Base-by-base conservation (phyloP, 257 asterid genomes). In the Lithospermum erythrorhizon region DNA sequence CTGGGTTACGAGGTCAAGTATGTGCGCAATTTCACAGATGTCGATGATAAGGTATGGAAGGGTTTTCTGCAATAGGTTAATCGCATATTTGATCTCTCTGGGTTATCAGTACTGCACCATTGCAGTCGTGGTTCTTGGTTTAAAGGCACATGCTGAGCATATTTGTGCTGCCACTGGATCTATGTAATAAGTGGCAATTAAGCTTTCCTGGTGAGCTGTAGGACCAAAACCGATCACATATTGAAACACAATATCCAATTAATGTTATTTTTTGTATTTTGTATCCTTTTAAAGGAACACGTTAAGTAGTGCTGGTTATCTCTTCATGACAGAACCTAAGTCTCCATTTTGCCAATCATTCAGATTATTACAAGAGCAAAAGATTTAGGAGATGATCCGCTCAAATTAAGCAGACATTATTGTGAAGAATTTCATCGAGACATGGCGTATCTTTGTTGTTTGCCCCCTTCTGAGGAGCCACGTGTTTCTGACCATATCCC, bases 1-100 rank as follows among this genome's bases (percentile, higher is more conserved):
- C 74, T 90, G 93, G 98, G 95, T 55, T 90, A 85, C 71, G 94
- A 90, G 68, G 89, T 87, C 73, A 90, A 83, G 70, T 90, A 90
- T 61, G 87, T 90, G 58, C 96, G 98, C 67, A 90, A 90, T 73
- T 87, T 90, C 83, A 90, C 98, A 4, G 96, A 90, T 78, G 95
- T 90, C 58, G 98, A 90, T 85, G 98, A 90, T 73, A 91, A 91
- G 89, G 96, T 81, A 67, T 63, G 89, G 61, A 8, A 21, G 16
- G 21, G 37, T 49, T 66, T 63, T 68, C 9, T 57, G 65, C 62
- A 29, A 55, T 63, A 60, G 61, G 62, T 41, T 61, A 22, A 56
- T 53, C 6, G 22, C 24, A 9, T 52, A 6, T 9, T 51, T 47
- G 55, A 62, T 52, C 30, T 27, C 23, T 10, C 14, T 3, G 27